phyloP scores from a whole-genome alignment of 139 green algal genomes.

The Eudorina sp. region DNA sequence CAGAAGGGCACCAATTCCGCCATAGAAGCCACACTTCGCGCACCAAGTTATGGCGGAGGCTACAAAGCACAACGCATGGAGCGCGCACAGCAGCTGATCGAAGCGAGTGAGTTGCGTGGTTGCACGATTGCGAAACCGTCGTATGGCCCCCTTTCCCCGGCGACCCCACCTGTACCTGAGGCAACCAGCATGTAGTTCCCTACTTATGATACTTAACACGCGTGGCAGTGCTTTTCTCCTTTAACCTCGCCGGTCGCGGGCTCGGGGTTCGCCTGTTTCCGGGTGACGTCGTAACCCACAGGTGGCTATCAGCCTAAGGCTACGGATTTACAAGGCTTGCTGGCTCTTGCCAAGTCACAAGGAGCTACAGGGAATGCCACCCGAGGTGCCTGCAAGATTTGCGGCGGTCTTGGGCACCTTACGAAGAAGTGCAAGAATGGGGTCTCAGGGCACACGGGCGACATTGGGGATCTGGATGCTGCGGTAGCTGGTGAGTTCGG shows the following conservation, averaged over 20 bases:
- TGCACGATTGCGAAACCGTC: too few relatives aligned
- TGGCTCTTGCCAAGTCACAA: slow-evolving; percentile 79
- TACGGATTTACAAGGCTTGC: slow-evolving; percentile 77
- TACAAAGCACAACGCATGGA: slow-evolving; percentile 66
- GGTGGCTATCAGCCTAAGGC: slow-evolving; percentile 80
- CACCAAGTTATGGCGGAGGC: slow-evolving; percentile 65
- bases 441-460: slow-evolving; percentile 60
- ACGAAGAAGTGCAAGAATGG: slow-evolving; percentile 92
- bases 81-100: slow-evolving; percentile 75
- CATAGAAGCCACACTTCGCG: slow-evolving; percentile 83
- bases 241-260: too few relatives aligned
- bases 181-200: too few relatives aligned
- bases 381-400: slow-evolving; percentile 86
- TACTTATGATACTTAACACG: too few relatives aligned
- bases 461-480: slow-evolving; percentile 48
- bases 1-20: slow-evolving; percentile 78
- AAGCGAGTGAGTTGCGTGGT: neutral
- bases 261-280: too few relatives aligned
- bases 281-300: too few relatives aligned
- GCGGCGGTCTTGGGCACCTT: slow-evolving; percentile 88
- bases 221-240: too few relatives aligned
- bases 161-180: too few relatives aligned
- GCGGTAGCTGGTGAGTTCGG: slow-evolving; percentile 8
- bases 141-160: too few relatives aligned
- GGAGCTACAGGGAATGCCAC: slow-evolving; percentile 67